Percentiles rank a stretch among this genome's conserved stretches.
These are phyloP conservation scores for Fusarium newnesense DNA, from an alignment of 2,329 filamentous ascomycete species.

Conservation along the genomic window DNA sequence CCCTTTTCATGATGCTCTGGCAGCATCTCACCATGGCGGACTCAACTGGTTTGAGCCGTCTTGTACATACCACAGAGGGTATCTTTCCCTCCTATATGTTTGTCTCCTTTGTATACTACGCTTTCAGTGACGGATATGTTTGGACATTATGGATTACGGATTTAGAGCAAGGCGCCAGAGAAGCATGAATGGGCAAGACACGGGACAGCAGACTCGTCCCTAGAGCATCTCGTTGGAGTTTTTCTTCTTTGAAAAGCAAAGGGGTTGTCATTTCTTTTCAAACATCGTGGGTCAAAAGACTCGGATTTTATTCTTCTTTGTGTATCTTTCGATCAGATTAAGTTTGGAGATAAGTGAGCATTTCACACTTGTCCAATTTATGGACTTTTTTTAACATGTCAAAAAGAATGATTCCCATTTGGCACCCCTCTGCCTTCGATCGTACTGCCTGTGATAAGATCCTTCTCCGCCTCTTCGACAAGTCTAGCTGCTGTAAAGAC, in stretches of 20 bases:
- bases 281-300: not conserved
- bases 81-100: slow-evolving; percentile 8
- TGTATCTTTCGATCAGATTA: not conserved
- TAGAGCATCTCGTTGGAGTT: slow-evolving; percentile 35
- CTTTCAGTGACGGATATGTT: slow-evolving; percentile 30
- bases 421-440: slow-evolving; percentile 5
- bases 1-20: slow-evolving; percentile 26
- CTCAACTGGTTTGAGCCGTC: slow-evolving; percentile 33
- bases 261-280: slow-evolving; percentile 2
- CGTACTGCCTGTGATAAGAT: slow-evolving; percentile 13
- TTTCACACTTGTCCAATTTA: slow-evolving; percentile 26
- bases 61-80: slow-evolving; percentile 17
- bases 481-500: slow-evolving; percentile 37
- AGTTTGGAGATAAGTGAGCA: slow-evolving; percentile 6
- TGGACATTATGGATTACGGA: slow-evolving; percentile 34
- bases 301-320: not conserved
- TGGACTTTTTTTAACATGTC: slow-evolving; percentile 8
- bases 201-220: slow-evolving; percentile 10
- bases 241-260: slow-evolving; percentile 16
- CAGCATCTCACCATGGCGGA: slow-evolving; percentile 15
- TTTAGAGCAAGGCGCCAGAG: slow-evolving; percentile 39
- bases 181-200: slow-evolving; percentile 28
- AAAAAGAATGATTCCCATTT: slow-evolving; percentile 29
- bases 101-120: slow-evolving; percentile 34
- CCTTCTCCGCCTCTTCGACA: slow-evolving; percentile 1